Percentiles rank a stretch among this genome's conserved stretches.
phyloP scores from a whole-genome alignment of 768 basidiomycete genomes.

The Boletus tomentosulus region DNA sequence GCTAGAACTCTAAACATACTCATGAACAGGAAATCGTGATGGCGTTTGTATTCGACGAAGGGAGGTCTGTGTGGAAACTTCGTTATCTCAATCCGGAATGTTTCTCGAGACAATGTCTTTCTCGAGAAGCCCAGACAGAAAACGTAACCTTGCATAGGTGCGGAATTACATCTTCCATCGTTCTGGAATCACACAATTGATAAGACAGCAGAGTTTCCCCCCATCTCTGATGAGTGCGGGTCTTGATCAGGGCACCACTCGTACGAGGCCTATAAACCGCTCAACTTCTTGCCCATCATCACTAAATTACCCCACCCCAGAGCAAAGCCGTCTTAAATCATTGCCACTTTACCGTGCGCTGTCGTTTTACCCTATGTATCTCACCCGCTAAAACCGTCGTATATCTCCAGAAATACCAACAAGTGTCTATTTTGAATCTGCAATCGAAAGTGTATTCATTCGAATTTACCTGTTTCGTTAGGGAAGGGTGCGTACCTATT shows the following conservation, averaged over 20 bases:
- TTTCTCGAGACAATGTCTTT: too few relatives aligned
- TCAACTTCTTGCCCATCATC: neutral
- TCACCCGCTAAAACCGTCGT: too few relatives aligned
- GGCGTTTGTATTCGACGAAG: neutral
- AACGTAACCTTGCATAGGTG: too few relatives aligned
- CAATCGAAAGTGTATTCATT: too few relatives aligned
- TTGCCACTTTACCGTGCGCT: neutral
- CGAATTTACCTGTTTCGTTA: too few relatives aligned
- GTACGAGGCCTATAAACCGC: neutral
- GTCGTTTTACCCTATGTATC: neutral
- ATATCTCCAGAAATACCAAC: too few relatives aligned
- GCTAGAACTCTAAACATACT: slow-evolving; percentile 56
- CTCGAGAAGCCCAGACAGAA: neutral
- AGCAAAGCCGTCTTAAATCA: neutral
- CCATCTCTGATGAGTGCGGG: neutral
- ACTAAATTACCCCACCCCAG: too few relatives aligned
- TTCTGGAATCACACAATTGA: neutral
- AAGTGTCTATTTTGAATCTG: too few relatives aligned
- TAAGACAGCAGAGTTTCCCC: too few relatives aligned
- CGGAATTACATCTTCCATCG: neutral
- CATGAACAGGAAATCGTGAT: slow-evolving; percentile 35
- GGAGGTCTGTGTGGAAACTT: neutral
- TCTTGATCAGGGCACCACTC: neutral
- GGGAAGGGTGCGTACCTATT: too few relatives aligned
- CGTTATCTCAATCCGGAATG: neutral